Conservation (phyloP, 2,329 filamentous ascomycete species). For the Ceratocystiopsis minuta region DNA sequence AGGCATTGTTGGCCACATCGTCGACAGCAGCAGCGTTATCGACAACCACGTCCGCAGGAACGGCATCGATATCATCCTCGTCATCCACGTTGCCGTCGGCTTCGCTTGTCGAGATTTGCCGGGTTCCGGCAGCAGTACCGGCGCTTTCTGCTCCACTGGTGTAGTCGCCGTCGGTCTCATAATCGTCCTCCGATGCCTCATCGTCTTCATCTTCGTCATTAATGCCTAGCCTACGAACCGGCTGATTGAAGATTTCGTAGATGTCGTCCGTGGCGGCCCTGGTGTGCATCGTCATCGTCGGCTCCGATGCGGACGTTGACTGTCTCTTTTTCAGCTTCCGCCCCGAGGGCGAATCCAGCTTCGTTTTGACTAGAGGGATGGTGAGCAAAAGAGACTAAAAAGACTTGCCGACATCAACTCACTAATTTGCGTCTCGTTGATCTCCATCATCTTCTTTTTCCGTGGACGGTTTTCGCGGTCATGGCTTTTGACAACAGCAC, state of each 20-base stretch:
- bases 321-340: slow-evolving; percentile 69
- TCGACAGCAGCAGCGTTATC: slow-evolving; percentile 29
- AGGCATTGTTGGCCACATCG: slow-evolving; percentile 16
- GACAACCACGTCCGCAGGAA: slow-evolving; percentile 13
- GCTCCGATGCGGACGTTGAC: slow-evolving; percentile 34
- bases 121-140: slow-evolving; percentile 29
- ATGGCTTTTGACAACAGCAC: slow-evolving; percentile 19
- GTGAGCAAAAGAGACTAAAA: neutral
- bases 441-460: slow-evolving; percentile 66
- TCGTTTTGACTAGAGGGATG: slow-evolving; percentile 56
- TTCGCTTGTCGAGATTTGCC: slow-evolving; percentile 34
- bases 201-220: slow-evolving; percentile 34
- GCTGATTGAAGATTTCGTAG: slow-evolving; percentile 91
- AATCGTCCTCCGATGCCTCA: slow-evolving; percentile 24
- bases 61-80: slow-evolving; percentile 31
- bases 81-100: slow-evolving; percentile 28
- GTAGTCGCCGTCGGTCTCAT: slow-evolving; percentile 58
- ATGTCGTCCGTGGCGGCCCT: slow-evolving; percentile 92
- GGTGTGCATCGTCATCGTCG: slow-evolving; percentile 97
- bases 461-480: slow-evolving; percentile 22
- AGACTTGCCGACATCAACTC: slow-evolving; percentile 16
- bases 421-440: slow-evolving; percentile 89
- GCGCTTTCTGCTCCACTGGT: slow-evolving; percentile 77
- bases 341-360: slow-evolving; percentile 75
- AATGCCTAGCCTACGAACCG: slow-evolving; percentile 28